Conservation (phyloP, 2,329 filamentous ascomycete species). For the Neoscytalidium dimidiatum region DNA sequence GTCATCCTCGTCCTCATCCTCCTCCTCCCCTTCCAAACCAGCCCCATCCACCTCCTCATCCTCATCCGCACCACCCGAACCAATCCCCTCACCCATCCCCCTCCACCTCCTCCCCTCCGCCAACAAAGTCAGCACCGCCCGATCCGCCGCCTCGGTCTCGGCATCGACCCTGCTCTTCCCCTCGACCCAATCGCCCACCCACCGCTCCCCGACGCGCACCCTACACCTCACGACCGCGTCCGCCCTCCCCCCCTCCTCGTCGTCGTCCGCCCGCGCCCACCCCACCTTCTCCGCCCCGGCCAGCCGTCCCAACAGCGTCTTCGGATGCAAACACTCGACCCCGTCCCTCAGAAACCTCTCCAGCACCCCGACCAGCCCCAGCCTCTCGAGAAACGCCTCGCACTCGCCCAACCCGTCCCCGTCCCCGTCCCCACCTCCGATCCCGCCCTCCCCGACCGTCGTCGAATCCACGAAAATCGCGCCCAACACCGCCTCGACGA, state of each 20-base stretch:
- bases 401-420: conserved; percentile 53
- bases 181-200: conserved; percentile 34
- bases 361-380: conserved; percentile 68
- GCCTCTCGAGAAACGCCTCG: conserved; percentile 57
- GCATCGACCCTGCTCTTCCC: conserved; percentile 39
- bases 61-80: background rate
- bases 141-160: conserved; percentile 42
- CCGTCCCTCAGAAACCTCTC: conserved; percentile 57
- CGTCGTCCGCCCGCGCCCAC: conserved; percentile 45
- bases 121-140: conserved; percentile 22
- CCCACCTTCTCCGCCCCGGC: conserved; percentile 55
- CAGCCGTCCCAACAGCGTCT: conserved; percentile 66
- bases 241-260: background rate
- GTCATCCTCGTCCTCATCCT: background rate
- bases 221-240: conserved; percentile 11
- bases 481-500: conserved; percentile 78
- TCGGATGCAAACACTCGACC: conserved; percentile 62
- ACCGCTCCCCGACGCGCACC: background rate
- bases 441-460: conserved; percentile 26
- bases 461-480: conserved; percentile 78
- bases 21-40: background rate
- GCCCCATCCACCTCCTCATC: background rate
- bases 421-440: conserved; percentile 49
- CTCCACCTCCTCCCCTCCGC: background rate
- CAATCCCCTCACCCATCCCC: background rate